Base-by-base conservation (phyloP, 441 rosid species). In the Pelargonium fulgidum region DNA sequence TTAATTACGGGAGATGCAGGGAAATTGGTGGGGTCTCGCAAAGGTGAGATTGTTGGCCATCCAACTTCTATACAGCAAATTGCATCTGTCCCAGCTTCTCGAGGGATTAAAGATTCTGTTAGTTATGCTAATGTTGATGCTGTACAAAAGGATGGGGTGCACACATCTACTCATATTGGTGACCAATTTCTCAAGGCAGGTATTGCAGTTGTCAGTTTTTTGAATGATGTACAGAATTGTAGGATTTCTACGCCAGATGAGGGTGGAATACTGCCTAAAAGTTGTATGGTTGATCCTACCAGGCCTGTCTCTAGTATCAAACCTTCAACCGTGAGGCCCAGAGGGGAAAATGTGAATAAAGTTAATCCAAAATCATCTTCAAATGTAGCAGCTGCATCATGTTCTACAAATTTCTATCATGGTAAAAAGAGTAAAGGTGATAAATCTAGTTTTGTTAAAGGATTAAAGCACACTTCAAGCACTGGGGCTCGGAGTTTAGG, bases 211-310 rank as follows among this genome's bases (percentile, higher is more conserved):
- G 71, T 67, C 10, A 62, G 64, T 62, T 42, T 70, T 62, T 33
- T 75, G 12, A 61, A 70, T 48, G 78, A 75, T 71, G 24, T 75
- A 26, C 68, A 66, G 19, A 75, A 75, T 64, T 67, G 33, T 63
- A 75, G 67, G 73, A n/a, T 65, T 69, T 67, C 73, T 8, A 61
- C 54, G 50, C 52, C 68, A 62, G 78, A 75, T 62, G 76, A 71
- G 54, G 63, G 68, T 50, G 79, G 79, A 67, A 70, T 70, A 47
- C 44, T 68, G 39, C 68, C 84, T 9, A 79, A 69, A 75, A 82
- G 71, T 70, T 85, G 72, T 82, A 78, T 89, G 90, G 86, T 89
- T 13, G 91, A 90, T 79, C 77, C 87, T 6, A 36, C 81, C 66
- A 76, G 84, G 77, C 76, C 83, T 9, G 45, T 72, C 52, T 63